Conservation (phyloP, 2,329 filamentous ascomycete species). For the Colletotrichum sp. region DNA sequence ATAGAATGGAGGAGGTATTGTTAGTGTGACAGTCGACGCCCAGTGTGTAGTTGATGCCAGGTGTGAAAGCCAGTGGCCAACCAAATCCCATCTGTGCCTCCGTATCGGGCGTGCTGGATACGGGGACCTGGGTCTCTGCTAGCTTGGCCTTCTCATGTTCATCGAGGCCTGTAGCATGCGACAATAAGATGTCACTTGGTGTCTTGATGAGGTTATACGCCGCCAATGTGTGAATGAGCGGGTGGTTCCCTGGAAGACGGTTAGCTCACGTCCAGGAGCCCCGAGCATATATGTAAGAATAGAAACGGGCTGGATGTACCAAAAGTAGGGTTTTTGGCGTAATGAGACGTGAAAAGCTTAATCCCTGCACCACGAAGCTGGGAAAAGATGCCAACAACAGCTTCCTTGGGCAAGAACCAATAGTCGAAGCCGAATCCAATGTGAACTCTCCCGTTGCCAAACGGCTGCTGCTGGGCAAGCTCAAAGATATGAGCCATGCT, state of each 20-base stretch:
- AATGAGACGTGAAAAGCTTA: background rate
- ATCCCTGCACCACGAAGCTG: background rate
- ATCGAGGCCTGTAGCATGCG: background rate
- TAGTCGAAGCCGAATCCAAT: background rate
- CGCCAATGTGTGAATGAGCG: background rate
- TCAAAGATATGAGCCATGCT: background rate
- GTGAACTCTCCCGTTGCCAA: background rate
- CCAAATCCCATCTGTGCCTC: background rate
- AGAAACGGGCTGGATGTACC: background rate
- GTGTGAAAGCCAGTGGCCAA: conserved; percentile 41
- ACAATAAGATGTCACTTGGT: background rate
- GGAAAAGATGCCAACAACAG: background rate
- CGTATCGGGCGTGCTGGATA: background rate
- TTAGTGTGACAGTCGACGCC: conserved; percentile 26
- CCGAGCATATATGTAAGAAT: background rate
- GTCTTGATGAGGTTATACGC: background rate
- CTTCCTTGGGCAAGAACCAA: background rate
- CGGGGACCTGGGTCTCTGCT: background rate
- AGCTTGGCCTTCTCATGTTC: background rate
- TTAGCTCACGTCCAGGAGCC: background rate
- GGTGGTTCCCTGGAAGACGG: background rate
- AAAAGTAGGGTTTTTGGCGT: background rate
- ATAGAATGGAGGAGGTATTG: conserved; percentile 20
- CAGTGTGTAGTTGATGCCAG: conserved; percentile 6
- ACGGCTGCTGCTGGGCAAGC: background rate